Evolutionary conservation across 2,329 filamentous ascomycete genomes (phyloP).

Genomic region (Fonsecaea pedrosoi): DNA sequence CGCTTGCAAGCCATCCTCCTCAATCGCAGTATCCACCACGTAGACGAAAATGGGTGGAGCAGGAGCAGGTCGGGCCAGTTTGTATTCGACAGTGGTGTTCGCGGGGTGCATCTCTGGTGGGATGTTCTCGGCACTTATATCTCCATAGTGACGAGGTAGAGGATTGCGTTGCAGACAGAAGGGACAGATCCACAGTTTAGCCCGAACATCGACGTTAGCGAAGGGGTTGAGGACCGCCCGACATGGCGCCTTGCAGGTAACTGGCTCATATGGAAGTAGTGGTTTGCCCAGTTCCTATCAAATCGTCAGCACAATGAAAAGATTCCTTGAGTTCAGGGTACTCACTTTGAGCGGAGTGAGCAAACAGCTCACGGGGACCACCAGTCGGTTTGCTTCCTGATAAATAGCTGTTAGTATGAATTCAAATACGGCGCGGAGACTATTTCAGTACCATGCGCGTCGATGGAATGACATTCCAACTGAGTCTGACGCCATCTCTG

Average conservation of each 20-base stretch:
- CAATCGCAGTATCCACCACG: conserved; percentile 73
- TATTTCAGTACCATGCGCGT: conserved; percentile 77
- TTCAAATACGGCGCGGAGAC: neutral
- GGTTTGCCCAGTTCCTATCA: conserved; percentile 94
- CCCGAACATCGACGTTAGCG: conserved; percentile 75
- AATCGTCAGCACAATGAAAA: conserved; percentile 74
- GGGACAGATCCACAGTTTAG: conserved; percentile 71
- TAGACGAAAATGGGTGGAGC: conserved; percentile 72
- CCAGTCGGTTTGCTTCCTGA: conserved; percentile 89
- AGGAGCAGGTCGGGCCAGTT: conserved; percentile 66
- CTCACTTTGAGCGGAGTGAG: conserved; percentile 88
- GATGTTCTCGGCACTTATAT: conserved; percentile 70
- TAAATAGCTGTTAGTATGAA: conserved; percentile 42
- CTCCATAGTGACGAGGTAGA: conserved; percentile 71
- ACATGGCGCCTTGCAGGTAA: conserved; percentile 95
- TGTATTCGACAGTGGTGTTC: conserved; percentile 72
- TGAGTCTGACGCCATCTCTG: conserved; percentile 90
- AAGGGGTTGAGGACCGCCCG: conserved; percentile 95
- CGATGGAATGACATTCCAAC: conserved; percentile 99
- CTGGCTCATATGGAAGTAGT: conserved; percentile 91
- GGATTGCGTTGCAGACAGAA: conserved; percentile 72
- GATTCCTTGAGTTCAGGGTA: neutral
- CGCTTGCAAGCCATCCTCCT: conserved; percentile 71
- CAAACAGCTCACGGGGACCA: conserved; percentile 93
- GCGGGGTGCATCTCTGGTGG: conserved; percentile 69